Base-by-base conservation (phyloP, 148 eudicot genomes). In the Rhododendron mucronatum region DNA sequence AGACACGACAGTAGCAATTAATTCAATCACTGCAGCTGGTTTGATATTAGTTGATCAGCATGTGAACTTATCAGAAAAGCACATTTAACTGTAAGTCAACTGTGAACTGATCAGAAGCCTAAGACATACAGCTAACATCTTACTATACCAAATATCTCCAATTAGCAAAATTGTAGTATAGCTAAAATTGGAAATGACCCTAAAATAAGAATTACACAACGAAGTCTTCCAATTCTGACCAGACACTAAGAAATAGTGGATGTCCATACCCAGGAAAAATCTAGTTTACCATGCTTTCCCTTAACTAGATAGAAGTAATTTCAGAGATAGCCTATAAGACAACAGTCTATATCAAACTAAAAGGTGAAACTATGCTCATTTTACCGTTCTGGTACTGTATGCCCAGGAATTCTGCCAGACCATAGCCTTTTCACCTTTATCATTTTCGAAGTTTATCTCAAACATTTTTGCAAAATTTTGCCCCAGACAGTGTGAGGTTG, bases 331-430 rank as follows among this genome's bases (percentile, higher is more conserved):
- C 37, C 75, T 10, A 69, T 11, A 28, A 69, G 73, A 82, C 30
- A 61, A 82, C 51, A 61, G 26, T 37, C 33, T 59, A 39, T 13
- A 30, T 63, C 51, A 61, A 61, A 63, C 37, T 41, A 48, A 78
- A 20, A 67, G 51, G 45, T 35, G 79, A 39, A 47, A 80, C 39
- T 47, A 28, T 78, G 44, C 33, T 53, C 28, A 37, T 84, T 7
- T 88, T 90, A 97, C 99, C 88, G 98, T 95, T 84, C 99, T 86
- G 33, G 99, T 95, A 87, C 95, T 95, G 84, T 97, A 97, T 47
- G 98, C 99, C 99, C 99, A 97, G 44, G 99, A 97, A 89, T 97
- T 97, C 91, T 97, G 99, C 99, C 99, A 97, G 41, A 90, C 93
- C 94, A 91, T 94, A 61, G 92, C 91, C 93, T 89, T 97, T 84